These are phyloP conservation scores for Axilococcus clingmanii DNA, from an alignment of 139 green algal genomes.

Conservation along the genomic window DNA sequence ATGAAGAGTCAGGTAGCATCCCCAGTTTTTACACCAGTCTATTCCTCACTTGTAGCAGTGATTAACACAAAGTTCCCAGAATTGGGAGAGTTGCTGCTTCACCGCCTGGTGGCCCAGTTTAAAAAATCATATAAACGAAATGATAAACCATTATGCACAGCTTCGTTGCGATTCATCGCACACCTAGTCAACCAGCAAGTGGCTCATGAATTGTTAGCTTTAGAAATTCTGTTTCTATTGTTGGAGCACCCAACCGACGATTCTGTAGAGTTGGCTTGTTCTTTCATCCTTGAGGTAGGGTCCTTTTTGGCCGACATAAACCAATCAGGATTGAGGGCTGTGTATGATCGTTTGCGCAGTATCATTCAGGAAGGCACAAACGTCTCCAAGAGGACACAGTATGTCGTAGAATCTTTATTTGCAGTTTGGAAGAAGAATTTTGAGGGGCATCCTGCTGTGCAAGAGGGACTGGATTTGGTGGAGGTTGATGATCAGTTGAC, in stretches of 20 bases:
- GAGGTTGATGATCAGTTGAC: conserved; percentile 94
- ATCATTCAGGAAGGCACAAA: conserved; percentile 81
- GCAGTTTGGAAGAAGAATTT: conserved; percentile 79
- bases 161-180: conserved; percentile 77
- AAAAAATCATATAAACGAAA: conserved; percentile 88
- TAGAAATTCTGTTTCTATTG: conserved; percentile 90
- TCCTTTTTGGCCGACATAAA: conserved; percentile 31
- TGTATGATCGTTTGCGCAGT: conserved; percentile 81
- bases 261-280: conserved; percentile 78
- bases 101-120: conserved; percentile 72
- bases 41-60: conserved; percentile 84
- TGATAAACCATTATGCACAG: conserved; percentile 87
- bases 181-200: conserved; percentile 94
- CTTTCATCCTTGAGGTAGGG: conserved; percentile 50
- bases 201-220: conserved; percentile 73
- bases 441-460: conserved; percentile 53
- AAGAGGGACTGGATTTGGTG: conserved; percentile 82
- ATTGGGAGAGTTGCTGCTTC: conserved; percentile 62
- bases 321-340: conserved; percentile 16
- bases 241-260: conserved; percentile 86
- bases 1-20: conserved; percentile 93
- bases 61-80: conserved; percentile 97
- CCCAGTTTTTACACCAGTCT: conserved; percentile 80
- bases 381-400: conserved; percentile 82
- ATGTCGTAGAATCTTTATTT: conserved; percentile 93